Base-by-base conservation (phyloP, 768 basidiomycete genomes). In the Mycena vulgaris region DNA sequence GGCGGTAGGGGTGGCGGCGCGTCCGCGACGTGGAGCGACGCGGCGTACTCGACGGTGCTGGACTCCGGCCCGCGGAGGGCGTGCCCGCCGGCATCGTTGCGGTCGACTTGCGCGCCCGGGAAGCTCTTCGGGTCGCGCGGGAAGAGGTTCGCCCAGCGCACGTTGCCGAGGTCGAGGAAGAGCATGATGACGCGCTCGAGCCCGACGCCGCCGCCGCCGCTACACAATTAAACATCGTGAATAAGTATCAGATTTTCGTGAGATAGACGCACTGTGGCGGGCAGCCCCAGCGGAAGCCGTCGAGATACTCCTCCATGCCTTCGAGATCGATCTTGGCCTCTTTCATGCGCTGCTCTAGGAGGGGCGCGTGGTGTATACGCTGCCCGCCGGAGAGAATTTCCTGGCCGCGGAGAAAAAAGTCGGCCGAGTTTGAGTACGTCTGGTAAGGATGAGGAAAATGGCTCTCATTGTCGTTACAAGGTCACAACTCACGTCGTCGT, bases 351-450 rank as follows among this genome's bases (percentile, higher is more conserved):
- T 95, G 88, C 59, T 84, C 85, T 69, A 98, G 89, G 63, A 98
- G 84, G 16, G 83, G 81, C 9, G 97, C 89, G 74, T 98, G 95
- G 82, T 99, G 97, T 60, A 98, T 91, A 81, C 97, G 95, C 80
- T 99, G 97, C 27, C 96, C 97, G 23, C 97, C 97, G 6, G 97
- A 98, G 45, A 98, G 87, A 76, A 99, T 98, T 81, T 99, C 97
- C 83, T 99, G 96, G 19, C 97, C 97, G 39, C 97, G 90, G 96
- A 99, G 98, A 88, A 99, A 98, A 84, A 99, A 98, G 83, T 99
- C 97, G 82, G 98, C 98, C 31, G 97, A 98, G 83, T 98, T 98
- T 55, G 97, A 98, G 42, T 97, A 85, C 8, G 89, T 90, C 92
- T 96, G 75, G 23, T 30, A 52, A 56, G 37, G 42, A 23, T 30